phyloP scores from a whole-genome alignment of 2,329 filamentous ascomycete genomes.

The Clarireedia hainanense region DNA sequence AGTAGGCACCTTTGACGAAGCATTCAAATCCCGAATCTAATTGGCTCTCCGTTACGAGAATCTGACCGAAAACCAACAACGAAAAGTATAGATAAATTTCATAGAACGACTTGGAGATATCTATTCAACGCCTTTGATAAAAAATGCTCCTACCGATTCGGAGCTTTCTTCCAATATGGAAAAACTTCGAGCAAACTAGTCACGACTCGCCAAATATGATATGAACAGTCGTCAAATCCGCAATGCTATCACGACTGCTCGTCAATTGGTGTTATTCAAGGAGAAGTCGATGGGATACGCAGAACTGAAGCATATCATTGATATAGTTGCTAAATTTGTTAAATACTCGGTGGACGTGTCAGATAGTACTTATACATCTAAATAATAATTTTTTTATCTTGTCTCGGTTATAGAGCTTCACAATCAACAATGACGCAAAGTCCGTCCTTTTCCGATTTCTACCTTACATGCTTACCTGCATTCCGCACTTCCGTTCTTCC shows the following conservation, averaged over 20 bases:
- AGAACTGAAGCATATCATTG: too few species aligned
- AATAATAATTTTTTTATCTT: too few species aligned
- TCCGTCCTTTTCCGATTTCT: too few species aligned
- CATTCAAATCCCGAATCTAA: constrained; percentile 32
- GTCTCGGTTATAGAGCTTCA: too few species aligned
- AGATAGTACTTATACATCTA: too few species aligned
- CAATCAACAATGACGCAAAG: too few species aligned
- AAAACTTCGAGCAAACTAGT: constrained; percentile 2
- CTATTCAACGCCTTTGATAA: background rate
- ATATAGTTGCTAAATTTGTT: too few species aligned
- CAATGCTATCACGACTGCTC: constrained; percentile 27
- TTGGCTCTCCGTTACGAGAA: constrained; percentile 26
- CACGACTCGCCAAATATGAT: background rate
- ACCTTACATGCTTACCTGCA: background rate
- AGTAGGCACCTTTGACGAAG: constrained; percentile 32
- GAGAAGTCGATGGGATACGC: background rate
- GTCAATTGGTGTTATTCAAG: constrained; percentile 18
- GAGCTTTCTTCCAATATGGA: background rate
- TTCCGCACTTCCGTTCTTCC: too few species aligned
- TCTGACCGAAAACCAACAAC: background rate
- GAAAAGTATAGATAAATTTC: constrained; percentile 13
- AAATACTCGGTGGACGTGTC: too few species aligned
- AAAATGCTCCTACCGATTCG: too few species aligned
- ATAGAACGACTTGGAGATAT: constrained; percentile 1
- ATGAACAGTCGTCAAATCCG: constrained; percentile 29